These are phyloP conservation scores for Boeremia exigua DNA, from an alignment of 2,329 filamentous ascomycete species.

Conservation along the genomic window DNA sequence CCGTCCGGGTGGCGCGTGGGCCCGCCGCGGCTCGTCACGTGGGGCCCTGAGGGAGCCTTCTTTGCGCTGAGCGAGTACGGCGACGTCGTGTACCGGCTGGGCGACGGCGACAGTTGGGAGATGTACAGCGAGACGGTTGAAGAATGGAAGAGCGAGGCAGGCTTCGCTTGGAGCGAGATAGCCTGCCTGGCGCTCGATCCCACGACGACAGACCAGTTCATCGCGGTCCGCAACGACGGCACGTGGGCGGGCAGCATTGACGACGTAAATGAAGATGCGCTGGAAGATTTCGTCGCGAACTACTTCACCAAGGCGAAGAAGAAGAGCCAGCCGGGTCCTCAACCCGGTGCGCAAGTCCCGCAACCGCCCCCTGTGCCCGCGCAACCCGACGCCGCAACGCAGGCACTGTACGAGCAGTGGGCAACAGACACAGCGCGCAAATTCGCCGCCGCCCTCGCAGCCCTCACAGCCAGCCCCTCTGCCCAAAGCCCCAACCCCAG, in stretches of 20 bases:
- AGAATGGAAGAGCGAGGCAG: conserved; percentile 42
- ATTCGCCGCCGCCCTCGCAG: conserved; percentile 37
- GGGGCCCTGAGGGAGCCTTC: conserved; percentile 41
- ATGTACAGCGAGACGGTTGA: conserved; percentile 45
- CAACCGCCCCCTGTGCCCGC: conserved; percentile 2
- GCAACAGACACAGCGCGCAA: conserved; percentile 31
- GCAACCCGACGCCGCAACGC: conserved; percentile 25
- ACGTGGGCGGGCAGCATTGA: conserved; percentile 47
- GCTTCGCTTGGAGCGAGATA: conserved; percentile 41
- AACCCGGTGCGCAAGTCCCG: neutral
- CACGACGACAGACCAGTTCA: conserved; percentile 40
- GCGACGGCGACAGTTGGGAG: conserved; percentile 32
- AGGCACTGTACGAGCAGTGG: conserved; percentile 42
- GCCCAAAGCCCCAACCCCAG: neutral
- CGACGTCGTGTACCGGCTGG: conserved; percentile 36
- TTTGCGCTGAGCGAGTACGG: conserved; percentile 48
- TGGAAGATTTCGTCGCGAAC: conserved; percentile 39
- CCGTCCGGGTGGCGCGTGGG: conserved; percentile 46
- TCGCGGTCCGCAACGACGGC: conserved; percentile 42
- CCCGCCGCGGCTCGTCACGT: conserved; percentile 40
- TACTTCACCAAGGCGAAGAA: conserved; percentile 33
- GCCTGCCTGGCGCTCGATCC: conserved; percentile 42
- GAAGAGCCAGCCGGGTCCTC: neutral
- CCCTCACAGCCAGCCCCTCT: conserved; percentile 18
- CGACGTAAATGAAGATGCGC: conserved; percentile 41